Base-by-base conservation (phyloP, 495 filamentous ascomycete genomes). In the Aspergillus taichungensis region DNA sequence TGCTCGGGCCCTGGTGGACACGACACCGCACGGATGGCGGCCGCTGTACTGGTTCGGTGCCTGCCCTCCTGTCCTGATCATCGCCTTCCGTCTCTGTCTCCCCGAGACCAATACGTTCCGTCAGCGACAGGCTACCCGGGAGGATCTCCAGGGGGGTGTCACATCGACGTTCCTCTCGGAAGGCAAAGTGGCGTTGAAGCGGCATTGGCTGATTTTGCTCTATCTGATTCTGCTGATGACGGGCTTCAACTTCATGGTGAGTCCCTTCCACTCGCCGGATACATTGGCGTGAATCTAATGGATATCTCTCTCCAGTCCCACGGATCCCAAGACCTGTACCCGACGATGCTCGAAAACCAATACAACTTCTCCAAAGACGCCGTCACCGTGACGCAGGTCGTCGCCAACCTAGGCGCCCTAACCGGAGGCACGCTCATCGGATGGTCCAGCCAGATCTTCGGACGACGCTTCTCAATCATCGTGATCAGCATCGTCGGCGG, bases 281-380 rank as follows among this genome's bases (percentile, higher is more conserved):
- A 42, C 29, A 8, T 7, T 9, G 28, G 24, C 6, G 30, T 13
- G 6, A n/a, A 4, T 37, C 39, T 0, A 27, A 31, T 46, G 79
- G 18, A n/a, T 24, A 24, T 24, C 18, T 4, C 4, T 24, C 18
- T 24, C 4, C 18, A 24, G 76, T 88, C 85, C 14, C 89, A 95
- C 57, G 89, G 89, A 48, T 89, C 85, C 5, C 89, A 95, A 62
- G 89, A 95, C 64, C 67, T 94, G 13, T 95, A 94, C 59, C 89
- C 89, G 0, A 90, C 86, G 9, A 80, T 95, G 79, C 62, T 95
- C 9, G 57, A 76, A 40, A 83, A 80, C 54, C 84, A 95, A 62
- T 91, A 83, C 66, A 67, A 69, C 43, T 92, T 94, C 66, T 73
- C 68, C 9, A 42, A 75, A 43, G 73, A 89, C 56, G 75, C 76